Evolutionary conservation across 371 early-diverging fungal genomes (phyloP).

Genomic region (Mucor lusitanicus): DNA sequence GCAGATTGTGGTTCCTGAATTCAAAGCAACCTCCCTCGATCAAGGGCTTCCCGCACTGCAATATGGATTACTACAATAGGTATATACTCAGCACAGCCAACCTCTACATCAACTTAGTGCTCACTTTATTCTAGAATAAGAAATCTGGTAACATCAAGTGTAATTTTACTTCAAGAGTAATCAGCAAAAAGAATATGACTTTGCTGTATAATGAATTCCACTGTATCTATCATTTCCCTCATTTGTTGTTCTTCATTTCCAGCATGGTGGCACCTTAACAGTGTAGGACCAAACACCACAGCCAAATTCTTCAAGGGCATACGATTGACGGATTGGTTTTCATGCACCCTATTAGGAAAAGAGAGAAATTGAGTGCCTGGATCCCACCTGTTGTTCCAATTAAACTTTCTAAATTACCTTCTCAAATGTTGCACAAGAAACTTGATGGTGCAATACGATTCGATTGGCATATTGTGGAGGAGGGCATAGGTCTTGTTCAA

Average conservation of each 20-base stretch:
- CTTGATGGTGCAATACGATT: conserved; percentile 45
- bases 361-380: neutral
- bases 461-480: conserved; percentile 38
- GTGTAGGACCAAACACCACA: conserved; percentile 92
- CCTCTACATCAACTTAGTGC: no score
- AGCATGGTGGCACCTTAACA: conserved; percentile 54
- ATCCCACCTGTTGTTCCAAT: neutral
- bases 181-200: conserved; percentile 28
- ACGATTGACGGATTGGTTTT: conserved; percentile 61
- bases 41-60: no score
- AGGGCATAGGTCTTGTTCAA: conserved; percentile 16
- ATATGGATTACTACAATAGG: no score
- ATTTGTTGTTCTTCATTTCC: conserved; percentile 27
- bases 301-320: conserved; percentile 90
- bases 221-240: conserved; percentile 21
- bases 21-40: no score
- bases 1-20: no score
- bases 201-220: conserved; percentile 24
- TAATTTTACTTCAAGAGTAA: conserved; percentile 7
- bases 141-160: no score
- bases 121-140: no score
- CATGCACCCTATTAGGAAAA: conserved; percentile 47
- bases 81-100: no score
- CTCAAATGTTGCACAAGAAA: conserved; percentile 37
- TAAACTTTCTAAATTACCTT: conserved; percentile 19